phyloP scores from a whole-genome alignment of 805 yeast species.

The Hanseniaspora jakobsenii region DNA sequence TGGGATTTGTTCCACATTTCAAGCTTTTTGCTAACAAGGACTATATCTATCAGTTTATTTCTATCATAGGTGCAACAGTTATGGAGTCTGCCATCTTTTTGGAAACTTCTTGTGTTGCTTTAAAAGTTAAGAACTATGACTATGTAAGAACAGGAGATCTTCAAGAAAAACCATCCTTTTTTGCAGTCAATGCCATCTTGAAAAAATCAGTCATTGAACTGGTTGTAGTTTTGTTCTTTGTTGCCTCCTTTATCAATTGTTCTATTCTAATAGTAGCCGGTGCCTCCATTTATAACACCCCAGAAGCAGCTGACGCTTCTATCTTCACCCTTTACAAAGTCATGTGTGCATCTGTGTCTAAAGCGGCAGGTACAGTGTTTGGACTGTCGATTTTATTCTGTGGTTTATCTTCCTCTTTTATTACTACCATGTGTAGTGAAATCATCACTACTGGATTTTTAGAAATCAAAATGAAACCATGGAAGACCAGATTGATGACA shows the following conservation, averaged over 20 bases:
- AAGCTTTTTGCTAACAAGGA: slow-evolving; percentile 36
- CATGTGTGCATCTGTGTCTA: slow-evolving; percentile 48
- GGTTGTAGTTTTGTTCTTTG: slow-evolving; percentile 54
- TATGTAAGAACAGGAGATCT: slow-evolving; percentile 30
- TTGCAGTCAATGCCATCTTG: slow-evolving; percentile 63
- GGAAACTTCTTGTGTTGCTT: slow-evolving; percentile 80
- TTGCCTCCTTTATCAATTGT: slow-evolving; percentile 78
- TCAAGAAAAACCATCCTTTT: slow-evolving; percentile 40
- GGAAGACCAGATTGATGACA: slow-evolving; percentile 68
- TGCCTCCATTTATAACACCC: slow-evolving; percentile 56
- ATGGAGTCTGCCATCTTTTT: slow-evolving; percentile 85
- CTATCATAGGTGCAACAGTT: slow-evolving; percentile 84
- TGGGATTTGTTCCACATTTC: slow-evolving; percentile 52
- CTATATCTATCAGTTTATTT: slow-evolving; percentile 56
- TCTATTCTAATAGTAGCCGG: slow-evolving; percentile 77
- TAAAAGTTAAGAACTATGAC: slow-evolving; percentile 67
- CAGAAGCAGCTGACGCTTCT: slow-evolving; percentile 68
- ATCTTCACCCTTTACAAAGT: slow-evolving; percentile 63
- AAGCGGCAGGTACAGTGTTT: slow-evolving; percentile 71
- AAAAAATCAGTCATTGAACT: slow-evolving; percentile 64
- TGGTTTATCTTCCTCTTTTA: slow-evolving; percentile 85
- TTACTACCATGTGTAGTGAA: slow-evolving; percentile 88
- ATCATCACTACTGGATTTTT: slow-evolving; percentile 85
- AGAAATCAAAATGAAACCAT: slow-evolving; percentile 68
- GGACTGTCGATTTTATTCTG: slow-evolving; percentile 73